Evolutionary conservation across 768 basidiomycete species (phyloP), one percentile per base, ranked within the genome.

Genomic region (Lentinula guzmanii): DNA sequence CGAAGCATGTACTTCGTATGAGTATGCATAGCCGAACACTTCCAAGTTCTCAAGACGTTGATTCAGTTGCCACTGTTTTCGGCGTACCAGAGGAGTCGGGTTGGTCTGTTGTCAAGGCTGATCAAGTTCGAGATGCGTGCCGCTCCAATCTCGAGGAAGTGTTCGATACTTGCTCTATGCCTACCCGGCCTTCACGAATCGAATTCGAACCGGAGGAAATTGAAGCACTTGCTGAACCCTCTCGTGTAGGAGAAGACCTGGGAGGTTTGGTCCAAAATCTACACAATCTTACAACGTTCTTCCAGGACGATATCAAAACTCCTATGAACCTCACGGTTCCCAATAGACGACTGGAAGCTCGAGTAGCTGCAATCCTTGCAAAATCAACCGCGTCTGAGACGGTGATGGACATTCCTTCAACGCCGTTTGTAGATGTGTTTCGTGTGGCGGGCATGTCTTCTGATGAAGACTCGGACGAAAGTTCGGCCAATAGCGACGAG

Each of bases 1-100:
- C 92, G 0, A 89, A 89, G 62, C 89, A 93, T 65, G 90, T 95
- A n/a, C 78, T 95, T 24, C 85, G 92, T 5, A 93, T 95, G 91
- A 94, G 93, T 72, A 87, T 95, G 84, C 87, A 90, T 64, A 70
- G 80, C 24, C 82, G 79, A 33, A 71, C 79, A 15, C 63, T 75
- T 33, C 65, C 70, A 6, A 71, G 74, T 37, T 70, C 75, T 33
- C 69, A 76, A 28, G 75, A 79, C 46, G 76, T 80, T 10, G 84
- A 89, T 42, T 79, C 83, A 5, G 76, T 79, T 6, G 84, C 86
- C 1, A 87, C 86, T 24, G 81, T 95, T 11, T 95, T 95, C 69
- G 93, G 94, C 15, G 78, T 91, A 24, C 88, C 91, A 1, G 81
- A 87, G 60, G 84, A 86, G 42, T 91, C 90, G 3, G 95, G 95